These are phyloP conservation scores for Syzygium aromaticum DNA, from an alignment of 345 rosid genomes.

Conservation along the genomic window DNA sequence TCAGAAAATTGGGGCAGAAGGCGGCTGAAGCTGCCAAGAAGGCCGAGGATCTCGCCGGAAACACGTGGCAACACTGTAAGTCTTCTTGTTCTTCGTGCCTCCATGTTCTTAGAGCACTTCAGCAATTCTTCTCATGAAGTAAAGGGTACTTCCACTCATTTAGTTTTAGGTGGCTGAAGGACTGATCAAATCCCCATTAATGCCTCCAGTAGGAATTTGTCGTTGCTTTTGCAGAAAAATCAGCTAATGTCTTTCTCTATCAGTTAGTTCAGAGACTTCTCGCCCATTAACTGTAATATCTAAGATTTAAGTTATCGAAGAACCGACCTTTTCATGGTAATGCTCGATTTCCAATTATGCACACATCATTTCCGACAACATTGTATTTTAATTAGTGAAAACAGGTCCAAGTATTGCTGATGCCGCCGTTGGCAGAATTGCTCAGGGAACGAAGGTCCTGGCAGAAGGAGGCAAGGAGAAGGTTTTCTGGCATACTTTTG, in stretches of 20 bases:
- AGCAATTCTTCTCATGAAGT: neutral
- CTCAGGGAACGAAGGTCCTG: slow-evolving; percentile 33
- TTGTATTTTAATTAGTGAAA: slow-evolving; percentile 14
- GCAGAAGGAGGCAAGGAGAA: slow-evolving; percentile 43
- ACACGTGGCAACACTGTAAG: slow-evolving; percentile 14
- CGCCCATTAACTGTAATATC: neutral
- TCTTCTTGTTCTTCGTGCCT: neutral
- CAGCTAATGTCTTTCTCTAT: neutral
- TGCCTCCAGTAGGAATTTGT: neutral
- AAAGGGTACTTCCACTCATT: neutral
- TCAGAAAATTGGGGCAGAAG: slow-evolving; percentile 8
- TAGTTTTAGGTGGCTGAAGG: neutral
- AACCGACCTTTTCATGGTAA: neutral
- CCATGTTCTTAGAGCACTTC: neutral
- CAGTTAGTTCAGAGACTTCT: neutral
- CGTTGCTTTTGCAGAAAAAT: neutral
- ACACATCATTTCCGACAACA: neutral
- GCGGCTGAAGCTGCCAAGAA: slow-evolving; percentile 10
- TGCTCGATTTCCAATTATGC: neutral
- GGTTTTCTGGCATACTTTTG: slow-evolving; percentile 30
- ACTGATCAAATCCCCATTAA: neutral
- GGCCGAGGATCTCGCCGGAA: slow-evolving; percentile 13
- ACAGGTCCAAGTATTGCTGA: slow-evolving; percentile 38
- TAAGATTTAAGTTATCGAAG: neutral
- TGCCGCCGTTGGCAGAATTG: slow-evolving; percentile 42